phyloP scores from a whole-genome alignment of 768 basidiomycete species.

The Asterophora lycoperdoides region DNA sequence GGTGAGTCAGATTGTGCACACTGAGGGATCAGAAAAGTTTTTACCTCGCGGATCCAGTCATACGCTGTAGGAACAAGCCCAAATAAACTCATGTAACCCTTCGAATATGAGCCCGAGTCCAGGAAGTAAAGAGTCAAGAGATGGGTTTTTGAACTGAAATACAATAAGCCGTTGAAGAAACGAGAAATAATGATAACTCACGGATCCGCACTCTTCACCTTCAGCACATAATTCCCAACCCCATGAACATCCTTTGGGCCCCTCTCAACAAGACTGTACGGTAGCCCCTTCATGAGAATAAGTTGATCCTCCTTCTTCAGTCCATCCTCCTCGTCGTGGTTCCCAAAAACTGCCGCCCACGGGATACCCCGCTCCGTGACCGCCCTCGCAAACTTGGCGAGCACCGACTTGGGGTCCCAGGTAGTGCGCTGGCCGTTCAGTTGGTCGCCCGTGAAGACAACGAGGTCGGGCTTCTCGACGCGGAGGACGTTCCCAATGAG shows the following conservation, averaged over 20 bases:
- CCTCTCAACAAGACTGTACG: conserved; percentile 76
- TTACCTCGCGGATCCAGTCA: conserved; percentile 77
- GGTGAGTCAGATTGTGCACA: neutral
- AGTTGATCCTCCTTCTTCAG: conserved; percentile 60
- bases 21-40: conserved; percentile 9
- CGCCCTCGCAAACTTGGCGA: conserved; percentile 82
- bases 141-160: conserved; percentile 72
- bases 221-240: conserved; percentile 86
- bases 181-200: conserved; percentile 36
- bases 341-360: conserved; percentile 92
- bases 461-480: conserved; percentile 81
- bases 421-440: conserved; percentile 87
- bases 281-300: conserved; percentile 68
- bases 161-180: neutral
- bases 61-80: conserved; percentile 70
- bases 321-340: conserved; percentile 85
- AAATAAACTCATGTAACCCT: conserved; percentile 54
- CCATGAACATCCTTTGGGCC: conserved; percentile 88
- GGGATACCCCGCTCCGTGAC: conserved; percentile 75
- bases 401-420: conserved; percentile 84
- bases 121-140: conserved; percentile 89
- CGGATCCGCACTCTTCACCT: conserved; percentile 81
- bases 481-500: conserved; percentile 72
- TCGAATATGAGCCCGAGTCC: conserved; percentile 79
- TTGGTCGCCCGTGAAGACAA: conserved; percentile 92